phyloP scores from a whole-genome alignment of 2,329 filamentous ascomycete genomes.

The Cordyceps farinosa region DNA sequence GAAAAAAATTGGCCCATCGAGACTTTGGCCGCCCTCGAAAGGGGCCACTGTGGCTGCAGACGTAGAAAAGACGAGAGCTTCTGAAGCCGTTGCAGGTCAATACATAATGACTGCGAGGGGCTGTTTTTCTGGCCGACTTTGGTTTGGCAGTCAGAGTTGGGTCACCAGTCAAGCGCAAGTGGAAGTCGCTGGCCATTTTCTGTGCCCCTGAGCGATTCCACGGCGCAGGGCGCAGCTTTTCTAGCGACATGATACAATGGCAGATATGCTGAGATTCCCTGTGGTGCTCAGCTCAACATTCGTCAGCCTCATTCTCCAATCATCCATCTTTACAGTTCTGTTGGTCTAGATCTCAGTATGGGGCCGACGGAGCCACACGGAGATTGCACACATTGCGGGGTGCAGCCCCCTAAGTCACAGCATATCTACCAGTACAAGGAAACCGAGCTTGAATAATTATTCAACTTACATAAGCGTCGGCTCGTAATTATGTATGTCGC shows the following conservation, averaged over 20 bases:
- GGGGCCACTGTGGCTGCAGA: not conserved
- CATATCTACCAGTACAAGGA: too few species aligned
- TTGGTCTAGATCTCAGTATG: too few species aligned
- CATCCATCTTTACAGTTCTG: too few species aligned
- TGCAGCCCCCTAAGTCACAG: too few species aligned
- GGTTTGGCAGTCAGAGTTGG: conserved; percentile 16
- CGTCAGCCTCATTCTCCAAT: too few species aligned
- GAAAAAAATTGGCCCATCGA: not conserved
- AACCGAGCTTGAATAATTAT: too few species aligned
- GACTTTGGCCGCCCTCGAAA: not conserved
- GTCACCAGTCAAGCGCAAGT: conserved; percentile 5
- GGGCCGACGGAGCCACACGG: too few species aligned
- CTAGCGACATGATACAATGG: conserved; percentile 16
- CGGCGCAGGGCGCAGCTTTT: conserved; percentile 14
- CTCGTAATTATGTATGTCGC: too few species aligned
- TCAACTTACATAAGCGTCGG: too few species aligned
- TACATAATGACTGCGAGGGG: conserved; percentile 13
- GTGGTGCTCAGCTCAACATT: too few species aligned
- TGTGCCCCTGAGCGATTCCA: conserved; percentile 21
- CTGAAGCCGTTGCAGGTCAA: conserved; percentile 3
- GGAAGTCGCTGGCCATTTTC: conserved; percentile 19
- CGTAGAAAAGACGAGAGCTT: conserved; percentile 19
- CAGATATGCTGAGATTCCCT: too few species aligned
- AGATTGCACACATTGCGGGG: too few species aligned
- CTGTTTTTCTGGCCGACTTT: conserved; percentile 18